These are phyloP conservation scores for Cenchrus purpureus DNA, from an alignment of 176 grass and related monocot species.

Conservation along the genomic window DNA sequence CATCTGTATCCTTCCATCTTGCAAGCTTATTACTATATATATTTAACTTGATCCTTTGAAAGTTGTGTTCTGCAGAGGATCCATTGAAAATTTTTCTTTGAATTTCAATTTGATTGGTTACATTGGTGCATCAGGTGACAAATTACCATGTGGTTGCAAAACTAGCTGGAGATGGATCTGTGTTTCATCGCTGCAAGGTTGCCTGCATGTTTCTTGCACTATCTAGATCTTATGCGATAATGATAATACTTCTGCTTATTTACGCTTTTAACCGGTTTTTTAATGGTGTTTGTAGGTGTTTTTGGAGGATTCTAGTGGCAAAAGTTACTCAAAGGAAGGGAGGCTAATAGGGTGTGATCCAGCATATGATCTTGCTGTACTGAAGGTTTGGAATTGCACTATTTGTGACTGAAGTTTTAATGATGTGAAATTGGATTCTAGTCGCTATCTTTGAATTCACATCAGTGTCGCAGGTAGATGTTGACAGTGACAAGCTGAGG, in stretches of 20 bases:
- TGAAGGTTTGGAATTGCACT: constrained; percentile 58
- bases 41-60: not conserved
- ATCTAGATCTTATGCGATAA: not conserved
- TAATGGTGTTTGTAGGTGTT: constrained; percentile 51
- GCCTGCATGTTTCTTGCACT: not conserved
- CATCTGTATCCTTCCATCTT: not conserved
- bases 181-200: constrained; percentile 72
- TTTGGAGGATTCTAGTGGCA: constrained; percentile 67
- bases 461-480: constrained; percentile 62
- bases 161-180: constrained; percentile 64
- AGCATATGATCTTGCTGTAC: constrained; percentile 77
- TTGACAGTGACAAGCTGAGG: constrained; percentile 51
- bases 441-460: constrained; percentile 28
- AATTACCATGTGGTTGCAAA: constrained; percentile 91
- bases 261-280: not conserved
- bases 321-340: constrained; percentile 67
- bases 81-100: not conserved
- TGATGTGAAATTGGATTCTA: constrained; percentile 27
- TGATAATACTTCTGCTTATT: not conserved
- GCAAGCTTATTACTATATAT: not conserved
- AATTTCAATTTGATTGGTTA: not conserved
- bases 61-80: not conserved
- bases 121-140: constrained; percentile 61
- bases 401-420: constrained; percentile 38
- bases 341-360: constrained; percentile 76